Base-by-base conservation (phyloP, 108 stramenopile species). In the Skeletonema potamos region DNA sequence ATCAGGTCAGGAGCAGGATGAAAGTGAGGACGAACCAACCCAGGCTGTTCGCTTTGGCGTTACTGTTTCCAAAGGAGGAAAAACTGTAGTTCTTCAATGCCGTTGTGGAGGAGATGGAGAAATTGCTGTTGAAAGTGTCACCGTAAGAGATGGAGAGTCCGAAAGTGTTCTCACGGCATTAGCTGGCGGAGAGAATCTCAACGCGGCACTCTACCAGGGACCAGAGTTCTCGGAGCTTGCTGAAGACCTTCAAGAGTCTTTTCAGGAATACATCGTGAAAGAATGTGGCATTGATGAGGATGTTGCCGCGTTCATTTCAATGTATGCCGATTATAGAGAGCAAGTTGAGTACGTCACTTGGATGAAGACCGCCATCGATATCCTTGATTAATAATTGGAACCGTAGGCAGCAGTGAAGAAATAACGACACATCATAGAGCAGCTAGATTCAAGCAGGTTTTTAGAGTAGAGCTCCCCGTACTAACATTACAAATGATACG, bases 311-410 rank as follows among this genome's bases (percentile, higher is more conserved):
- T 94, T 91, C 54, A 76, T 91, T 58, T 64, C 83, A 22, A 91
- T 91, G 90, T 89, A 85, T 60, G 30, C 86, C 44, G 90, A 91
- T 70, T 89, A 85, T 70, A 82, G 79, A 33, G 92, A 94, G 76
- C 87, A 91, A 51, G 59, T 58, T 28, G 81, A 82, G 60, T 82
- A 82, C 30, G 65, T 82, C 8, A 48, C 57, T 33, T 77, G 63
- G 63, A 77, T 77, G 76, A 77, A 77, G 46, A 70, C 76, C 17
- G 64, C 76, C 9, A 44, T 59, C 18, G 62, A 46, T 64, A 64
- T 77, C 39, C 57, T 77, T 57, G 62, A 68, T 34, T 68, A 51
- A 68, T 8, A n/a, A n/a, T n/a, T n/a, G n/a, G n/a, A n/a, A n/a
- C n/a, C n/a, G n/a, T n/a, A n/a, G n/a, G n/a, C n/a, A n/a, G n/a